These are phyloP conservation scores for Phytopythium aichiense DNA, from an alignment of 352 stramenopile genomes.

Conservation along the genomic window DNA sequence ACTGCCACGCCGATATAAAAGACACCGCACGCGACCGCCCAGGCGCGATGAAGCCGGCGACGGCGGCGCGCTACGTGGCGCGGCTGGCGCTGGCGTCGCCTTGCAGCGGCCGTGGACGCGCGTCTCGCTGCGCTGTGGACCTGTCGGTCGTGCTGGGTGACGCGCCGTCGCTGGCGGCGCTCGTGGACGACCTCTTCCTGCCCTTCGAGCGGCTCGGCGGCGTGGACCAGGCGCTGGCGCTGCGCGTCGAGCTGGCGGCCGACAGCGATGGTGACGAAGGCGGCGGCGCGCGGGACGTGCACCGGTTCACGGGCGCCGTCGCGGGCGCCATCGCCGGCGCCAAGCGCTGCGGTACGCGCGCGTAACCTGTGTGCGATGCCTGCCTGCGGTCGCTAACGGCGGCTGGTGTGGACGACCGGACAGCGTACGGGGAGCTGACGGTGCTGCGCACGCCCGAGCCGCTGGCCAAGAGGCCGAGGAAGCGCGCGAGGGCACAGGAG, in stretches of 20 bases:
- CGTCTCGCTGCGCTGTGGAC: slow-evolving; percentile 32
- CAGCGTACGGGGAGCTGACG: slow-evolving; percentile 42
- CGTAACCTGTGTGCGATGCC: too few relatives aligned
- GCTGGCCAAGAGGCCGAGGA: not conserved
- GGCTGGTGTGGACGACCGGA: not conserved
- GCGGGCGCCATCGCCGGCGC: slow-evolving; percentile 46
- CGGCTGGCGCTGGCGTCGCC: slow-evolving; percentile 31
- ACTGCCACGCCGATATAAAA: not conserved
- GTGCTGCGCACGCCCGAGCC: slow-evolving; percentile 17
- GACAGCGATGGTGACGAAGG: not conserved
- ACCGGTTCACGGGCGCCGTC: slow-evolving; percentile 33
- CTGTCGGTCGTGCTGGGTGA: slow-evolving; percentile 35
- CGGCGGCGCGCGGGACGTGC: not conserved
- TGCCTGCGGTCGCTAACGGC: not conserved
- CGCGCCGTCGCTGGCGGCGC: slow-evolving; percentile 20
- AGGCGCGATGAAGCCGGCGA: not conserved
- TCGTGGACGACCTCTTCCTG: slow-evolving; percentile 33
- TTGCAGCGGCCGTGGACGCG: slow-evolving; percentile 24
- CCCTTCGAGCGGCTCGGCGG: slow-evolving; percentile 33
- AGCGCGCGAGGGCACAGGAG: not conserved
- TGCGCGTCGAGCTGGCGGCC: not conserved
- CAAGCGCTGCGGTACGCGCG: slow-evolving; percentile 27
- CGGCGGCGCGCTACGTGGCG: slow-evolving; percentile 26
- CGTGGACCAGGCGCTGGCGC: slow-evolving; percentile 46
- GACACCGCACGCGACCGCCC: too few relatives aligned